Base-by-base conservation (phyloP, 495 filamentous ascomycete genomes). In the Penicillium crystallinum region DNA sequence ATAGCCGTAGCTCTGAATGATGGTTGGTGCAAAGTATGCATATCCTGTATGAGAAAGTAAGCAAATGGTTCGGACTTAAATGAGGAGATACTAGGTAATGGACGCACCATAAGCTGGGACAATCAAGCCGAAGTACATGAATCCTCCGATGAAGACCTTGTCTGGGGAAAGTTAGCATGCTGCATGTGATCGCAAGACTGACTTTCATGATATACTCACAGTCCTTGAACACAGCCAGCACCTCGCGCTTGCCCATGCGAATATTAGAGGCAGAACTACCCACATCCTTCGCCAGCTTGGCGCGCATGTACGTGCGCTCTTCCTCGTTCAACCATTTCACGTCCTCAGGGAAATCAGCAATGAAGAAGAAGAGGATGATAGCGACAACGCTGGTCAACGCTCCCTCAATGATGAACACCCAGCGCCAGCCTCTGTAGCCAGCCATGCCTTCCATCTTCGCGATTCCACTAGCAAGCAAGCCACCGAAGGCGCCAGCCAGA, bases 401-500 rank as follows among this genome's bases (percentile, higher is more conserved):
- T 10, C 92, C 92, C 71, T 96, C 92, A 35, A 83, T 63, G 52
- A 81, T 72, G 40, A 81, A 84, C 41, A 84, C 80, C 93, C 93
- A 97, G 36, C 91, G 78, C 92, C 92, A 98, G 41, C 90, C 92
- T 2, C 63, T 60, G 56, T 90, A 92, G 30, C 83, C 84, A 23
- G 80, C 67, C 19, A 90, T 64, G 10, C 77, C 74, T 2, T 68
- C 48, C 75, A 83, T 91, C 63, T 92, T 90, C 21, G 87, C 89
- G 42, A 97, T 91, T 14, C 84, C 91, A 10, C 80, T 84, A 3
- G 91, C 90, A 8, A 96, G 71, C 14, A 95, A 72, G 10, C 90
- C 90, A 34, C 90, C 90, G 56, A 96, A 96, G 5, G 90, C 90
- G 19, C 90, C 90, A 6, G 90, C 90, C 22, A 96, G 67, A 2